phyloP scores from a whole-genome alignment of 1,139 yeast species.

The Geotrichum restrictum region DNA sequence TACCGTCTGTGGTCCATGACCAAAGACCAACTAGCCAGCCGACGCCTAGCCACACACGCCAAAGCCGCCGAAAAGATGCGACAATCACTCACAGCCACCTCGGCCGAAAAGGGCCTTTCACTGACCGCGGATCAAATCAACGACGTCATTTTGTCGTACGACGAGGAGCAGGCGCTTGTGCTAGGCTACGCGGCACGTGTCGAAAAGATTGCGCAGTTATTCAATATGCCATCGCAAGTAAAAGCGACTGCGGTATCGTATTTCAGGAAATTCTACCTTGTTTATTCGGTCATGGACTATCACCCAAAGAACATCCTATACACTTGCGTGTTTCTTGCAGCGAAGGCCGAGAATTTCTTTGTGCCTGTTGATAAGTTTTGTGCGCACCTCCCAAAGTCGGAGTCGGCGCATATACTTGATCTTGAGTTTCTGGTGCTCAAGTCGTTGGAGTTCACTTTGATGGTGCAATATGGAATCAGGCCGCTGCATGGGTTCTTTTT shows the following conservation, averaged over 20 bases:
- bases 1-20: conserved; percentile 83
- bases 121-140: conserved; percentile 8
- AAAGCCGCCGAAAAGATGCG: conserved; percentile 48
- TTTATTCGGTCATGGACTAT: conserved; percentile 75
- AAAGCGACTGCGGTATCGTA: conserved; percentile 82
- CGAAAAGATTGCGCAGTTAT: conserved; percentile 53
- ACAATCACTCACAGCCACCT: conserved; percentile 35
- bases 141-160: conserved; percentile 43
- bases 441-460: conserved; percentile 69
- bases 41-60: conserved; percentile 49
- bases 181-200: conserved; percentile 69
- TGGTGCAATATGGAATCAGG: conserved; percentile 83
- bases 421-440: conserved; percentile 75
- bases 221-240: conserved; percentile 62
- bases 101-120: conserved; percentile 7
- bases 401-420: conserved; percentile 61
- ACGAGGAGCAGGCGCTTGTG: conserved; percentile 68
- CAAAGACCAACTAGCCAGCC: conserved; percentile 47
- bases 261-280: conserved; percentile 73
- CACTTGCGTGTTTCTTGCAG: conserved; percentile 86
- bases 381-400: conserved; percentile 58
- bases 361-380: conserved; percentile 82
- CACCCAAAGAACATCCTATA: conserved; percentile 78
- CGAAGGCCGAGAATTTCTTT: conserved; percentile 87
- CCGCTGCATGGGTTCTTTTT: conserved; percentile 89